phyloP scores from a whole-genome alignment of 306 rosid genomes.

The Cicer judaicum region DNA sequence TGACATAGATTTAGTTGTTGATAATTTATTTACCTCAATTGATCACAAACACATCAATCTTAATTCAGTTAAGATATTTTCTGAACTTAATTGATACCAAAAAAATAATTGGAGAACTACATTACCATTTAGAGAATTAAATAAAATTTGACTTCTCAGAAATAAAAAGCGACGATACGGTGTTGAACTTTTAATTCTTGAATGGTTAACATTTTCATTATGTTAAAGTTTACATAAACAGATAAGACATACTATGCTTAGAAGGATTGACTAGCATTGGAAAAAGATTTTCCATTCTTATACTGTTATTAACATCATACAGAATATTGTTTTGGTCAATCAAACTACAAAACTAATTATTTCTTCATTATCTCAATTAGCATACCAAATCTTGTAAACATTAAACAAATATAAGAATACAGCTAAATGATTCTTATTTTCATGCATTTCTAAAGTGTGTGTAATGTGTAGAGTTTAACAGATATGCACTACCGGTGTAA shows the following conservation, averaged over 20 bases:
- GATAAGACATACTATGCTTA: neutral
- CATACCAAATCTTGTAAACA: too few species aligned
- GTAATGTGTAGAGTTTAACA: neutral
- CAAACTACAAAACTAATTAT: neutral
- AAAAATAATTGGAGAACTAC: neutral
- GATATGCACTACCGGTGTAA: neutral
- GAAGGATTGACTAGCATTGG: neutral
- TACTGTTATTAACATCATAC: neutral
- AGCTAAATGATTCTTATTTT: neutral
- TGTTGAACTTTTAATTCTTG: neutral
- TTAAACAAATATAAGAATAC: neutral
- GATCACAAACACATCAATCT: neutral
- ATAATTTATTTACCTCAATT: neutral
- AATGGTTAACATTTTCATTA: neutral
- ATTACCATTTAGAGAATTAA: neutral
- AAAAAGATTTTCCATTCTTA: neutral
- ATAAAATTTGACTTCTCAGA: neutral
- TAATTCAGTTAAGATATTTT: neutral
- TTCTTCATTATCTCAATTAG: neutral
- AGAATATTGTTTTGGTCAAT: neutral
- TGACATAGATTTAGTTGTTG: neutral
- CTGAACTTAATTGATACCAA: neutral
- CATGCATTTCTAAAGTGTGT: neutral
- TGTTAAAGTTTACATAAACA: neutral
- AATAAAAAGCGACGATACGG: neutral